Conservation (phyloP, 495 filamentous ascomycete species). For the Penicillium macrosclerotiorum region DNA sequence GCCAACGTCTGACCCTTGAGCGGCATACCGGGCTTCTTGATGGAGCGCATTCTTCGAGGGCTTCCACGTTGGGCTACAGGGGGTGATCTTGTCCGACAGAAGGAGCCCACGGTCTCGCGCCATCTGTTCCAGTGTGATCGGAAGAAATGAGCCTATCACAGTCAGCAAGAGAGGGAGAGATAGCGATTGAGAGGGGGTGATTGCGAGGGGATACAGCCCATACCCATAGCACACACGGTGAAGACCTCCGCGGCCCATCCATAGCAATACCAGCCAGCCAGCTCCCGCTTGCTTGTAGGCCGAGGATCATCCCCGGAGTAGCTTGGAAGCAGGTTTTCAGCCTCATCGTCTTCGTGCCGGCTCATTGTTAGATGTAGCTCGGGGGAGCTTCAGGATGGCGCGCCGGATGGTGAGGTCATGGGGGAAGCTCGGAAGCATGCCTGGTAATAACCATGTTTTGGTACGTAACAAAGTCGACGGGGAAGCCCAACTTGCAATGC, state of each 20-base stretch:
- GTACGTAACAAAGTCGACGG: background rate
- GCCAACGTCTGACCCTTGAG: conserved; percentile 34
- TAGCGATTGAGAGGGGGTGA: no score
- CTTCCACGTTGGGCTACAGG: conserved; percentile 59
- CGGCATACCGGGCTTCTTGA: conserved; percentile 23
- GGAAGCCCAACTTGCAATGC: background rate
- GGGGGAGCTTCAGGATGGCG: conserved; percentile 1
- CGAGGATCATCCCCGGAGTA: conserved; percentile 87
- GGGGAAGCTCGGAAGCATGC: conserved; percentile 1
- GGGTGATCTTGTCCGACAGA: conserved; percentile 66
- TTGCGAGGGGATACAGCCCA: no score
- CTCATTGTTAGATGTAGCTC: conserved; percentile 12
- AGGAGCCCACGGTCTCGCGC: conserved; percentile 87
- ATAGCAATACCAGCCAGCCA: conserved; percentile 94
- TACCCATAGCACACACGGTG: conserved; percentile 84
- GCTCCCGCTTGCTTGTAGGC: conserved; percentile 80
- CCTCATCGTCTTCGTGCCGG: conserved; percentile 27
- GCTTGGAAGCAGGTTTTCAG: conserved; percentile 24
- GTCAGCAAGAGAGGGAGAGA: conserved; percentile 4
- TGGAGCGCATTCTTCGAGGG: conserved; percentile 21
- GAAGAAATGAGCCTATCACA: conserved; percentile 79
- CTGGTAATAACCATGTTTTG: conserved; percentile 4
- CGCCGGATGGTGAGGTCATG: conserved; percentile 23
- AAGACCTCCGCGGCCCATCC: conserved; percentile 98
- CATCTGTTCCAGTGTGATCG: conserved; percentile 92